Percentiles rank a stretch among this genome's conserved stretches.
phyloP scores from a whole-genome alignment of 2,329 filamentous ascomycete species.

The Talaromyces marneffei region DNA sequence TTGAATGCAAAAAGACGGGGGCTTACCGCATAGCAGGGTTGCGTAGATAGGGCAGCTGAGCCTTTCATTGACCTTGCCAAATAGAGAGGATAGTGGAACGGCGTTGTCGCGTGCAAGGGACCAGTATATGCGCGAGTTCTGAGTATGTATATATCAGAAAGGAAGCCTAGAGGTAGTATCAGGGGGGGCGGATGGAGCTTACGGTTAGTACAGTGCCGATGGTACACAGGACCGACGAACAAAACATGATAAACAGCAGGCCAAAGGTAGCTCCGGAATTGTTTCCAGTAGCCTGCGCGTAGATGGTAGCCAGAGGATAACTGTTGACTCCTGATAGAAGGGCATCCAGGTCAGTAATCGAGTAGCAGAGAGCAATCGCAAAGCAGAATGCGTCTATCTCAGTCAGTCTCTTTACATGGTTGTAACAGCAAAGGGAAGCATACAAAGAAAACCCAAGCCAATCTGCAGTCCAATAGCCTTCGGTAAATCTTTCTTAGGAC shows the following conservation, averaged over 20 bases:
- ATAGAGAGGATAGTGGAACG: slow-evolving; percentile 45
- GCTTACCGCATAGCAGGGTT: slow-evolving; percentile 30
- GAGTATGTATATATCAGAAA: not conserved
- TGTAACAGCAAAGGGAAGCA: slow-evolving; percentile 43
- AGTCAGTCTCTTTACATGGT: slow-evolving; percentile 16
- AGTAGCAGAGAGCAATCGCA: slow-evolving; percentile 49
- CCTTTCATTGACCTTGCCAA: slow-evolving; percentile 43
- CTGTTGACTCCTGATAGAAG: slow-evolving; percentile 28
- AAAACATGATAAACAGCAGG: slow-evolving; percentile 40
- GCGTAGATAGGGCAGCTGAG: slow-evolving; percentile 49
- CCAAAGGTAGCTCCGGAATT: slow-evolving; percentile 45
- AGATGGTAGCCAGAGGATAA: slow-evolving; percentile 62
- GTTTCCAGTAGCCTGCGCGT: slow-evolving; percentile 51
- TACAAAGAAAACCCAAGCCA: slow-evolving; percentile 26
- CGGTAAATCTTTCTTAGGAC: slow-evolving; percentile 24
- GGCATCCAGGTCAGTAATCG: slow-evolving; percentile 43
- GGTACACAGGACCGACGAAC: slow-evolving; percentile 7
- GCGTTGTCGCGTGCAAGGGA: slow-evolving; percentile 51
- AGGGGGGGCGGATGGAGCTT: not conserved
- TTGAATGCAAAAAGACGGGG: not conserved
- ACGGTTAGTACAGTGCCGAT: slow-evolving; percentile 40
- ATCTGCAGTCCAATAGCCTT: slow-evolving; percentile 36
- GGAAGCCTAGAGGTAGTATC: not conserved
- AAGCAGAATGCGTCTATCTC: slow-evolving; percentile 40
- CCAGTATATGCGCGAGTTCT: slow-evolving; percentile 41